Evolutionary conservation across 2,329 filamentous ascomycete genomes (phyloP).

Genomic region (Apiospora arundinis): DNA sequence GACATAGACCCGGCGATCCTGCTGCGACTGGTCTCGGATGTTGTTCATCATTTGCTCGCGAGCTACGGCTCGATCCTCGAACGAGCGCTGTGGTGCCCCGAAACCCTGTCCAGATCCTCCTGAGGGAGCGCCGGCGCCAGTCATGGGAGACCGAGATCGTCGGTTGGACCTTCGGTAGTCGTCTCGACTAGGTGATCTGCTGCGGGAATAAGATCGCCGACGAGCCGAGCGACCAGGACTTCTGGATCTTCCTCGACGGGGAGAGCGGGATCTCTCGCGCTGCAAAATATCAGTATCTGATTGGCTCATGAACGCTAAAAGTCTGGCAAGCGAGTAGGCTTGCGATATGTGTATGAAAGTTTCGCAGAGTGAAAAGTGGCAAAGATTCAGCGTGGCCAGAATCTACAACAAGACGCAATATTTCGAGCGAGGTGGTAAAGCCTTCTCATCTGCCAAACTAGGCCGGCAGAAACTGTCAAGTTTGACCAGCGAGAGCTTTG

Average conservation of each 20-base stretch:
- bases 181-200: constrained; percentile 79
- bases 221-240: constrained; percentile 74
- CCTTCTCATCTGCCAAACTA: background rate
- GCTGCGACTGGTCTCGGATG: constrained; percentile 92
- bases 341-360: background rate
- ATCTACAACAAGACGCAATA: background rate
- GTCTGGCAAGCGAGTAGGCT: constrained; percentile 22
- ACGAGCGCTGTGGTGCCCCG: constrained; percentile 74
- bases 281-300: constrained; percentile 51
- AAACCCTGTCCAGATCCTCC: constrained; percentile 71
- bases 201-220: constrained; percentile 80
- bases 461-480: background rate
- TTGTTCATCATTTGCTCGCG: constrained; percentile 97
- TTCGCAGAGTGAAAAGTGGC: background rate
- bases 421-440: background rate
- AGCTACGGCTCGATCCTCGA: constrained; percentile 81
- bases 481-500: background rate
- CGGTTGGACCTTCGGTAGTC: constrained; percentile 77
- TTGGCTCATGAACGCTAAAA: constrained; percentile 27
- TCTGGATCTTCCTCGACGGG: constrained; percentile 81
- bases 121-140: constrained; percentile 70
- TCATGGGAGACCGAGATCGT: constrained; percentile 85
- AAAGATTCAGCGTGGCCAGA: background rate
- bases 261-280: constrained; percentile 85
- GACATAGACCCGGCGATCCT: constrained; percentile 99